Percentiles rank a stretch among this genome's conserved stretches.
phyloP scores from a whole-genome alignment of 192 early-diverging fungal species.

The Gryganskiella cystojenkinii region DNA sequence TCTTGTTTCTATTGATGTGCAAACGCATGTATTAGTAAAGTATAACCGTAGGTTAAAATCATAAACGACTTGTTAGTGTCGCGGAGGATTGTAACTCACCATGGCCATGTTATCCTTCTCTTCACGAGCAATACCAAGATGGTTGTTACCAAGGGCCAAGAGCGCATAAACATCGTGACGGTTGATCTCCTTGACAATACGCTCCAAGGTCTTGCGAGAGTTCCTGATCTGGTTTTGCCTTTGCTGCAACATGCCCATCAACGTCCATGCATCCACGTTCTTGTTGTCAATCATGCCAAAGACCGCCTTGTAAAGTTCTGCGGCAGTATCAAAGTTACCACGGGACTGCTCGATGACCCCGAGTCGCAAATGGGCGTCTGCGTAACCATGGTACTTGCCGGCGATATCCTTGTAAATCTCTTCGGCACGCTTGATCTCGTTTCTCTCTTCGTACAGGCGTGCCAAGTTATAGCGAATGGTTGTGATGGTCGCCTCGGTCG shows the following conservation, averaged over 20 bases:
- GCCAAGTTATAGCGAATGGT: conserved; percentile 85
- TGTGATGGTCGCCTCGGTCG: conserved; percentile 52
- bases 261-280: conserved; percentile 69
- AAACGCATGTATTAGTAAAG: not conserved
- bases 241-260: conserved; percentile 78
- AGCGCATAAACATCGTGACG: conserved; percentile 85
- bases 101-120: conserved; percentile 52
- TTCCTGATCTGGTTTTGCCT: conserved; percentile 68
- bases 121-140: conserved; percentile 72
- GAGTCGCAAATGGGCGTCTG: conserved; percentile 83
- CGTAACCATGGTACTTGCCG: conserved; percentile 73
- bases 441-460: conserved; percentile 72
- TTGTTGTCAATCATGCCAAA: conserved; percentile 70
- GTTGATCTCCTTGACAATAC: conserved; percentile 80
- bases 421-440: conserved; percentile 66
- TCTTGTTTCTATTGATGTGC: conserved; percentile 41
- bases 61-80: not conserved
- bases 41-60: not conserved
- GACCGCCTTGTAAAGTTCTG: conserved; percentile 70
- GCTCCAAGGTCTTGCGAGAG: conserved; percentile 80
- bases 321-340: conserved; percentile 66
- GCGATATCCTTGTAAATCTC: conserved; percentile 74
- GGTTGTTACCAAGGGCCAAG: conserved; percentile 83
- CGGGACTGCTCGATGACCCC: conserved; percentile 71
- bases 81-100: conserved; percentile 15